Base-by-base conservation (phyloP, 805 yeast species). In the Myxozyma monticola region DNA sequence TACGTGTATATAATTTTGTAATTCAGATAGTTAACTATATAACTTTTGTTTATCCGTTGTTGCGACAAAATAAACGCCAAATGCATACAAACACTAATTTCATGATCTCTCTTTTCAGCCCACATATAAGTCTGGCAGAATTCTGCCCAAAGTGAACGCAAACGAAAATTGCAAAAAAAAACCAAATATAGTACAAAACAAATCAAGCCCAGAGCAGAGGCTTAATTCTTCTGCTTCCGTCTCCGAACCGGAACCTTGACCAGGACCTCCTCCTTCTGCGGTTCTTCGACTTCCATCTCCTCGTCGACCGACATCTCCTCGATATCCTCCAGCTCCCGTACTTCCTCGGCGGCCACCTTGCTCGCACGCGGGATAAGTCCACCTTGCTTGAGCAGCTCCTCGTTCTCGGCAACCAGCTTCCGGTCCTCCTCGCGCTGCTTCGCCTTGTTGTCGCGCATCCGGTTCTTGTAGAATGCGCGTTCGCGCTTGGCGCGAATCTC, bases 371-470 rank as follows among this genome's bases (percentile, higher is more conserved):
- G 54, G n/a, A 53, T 28, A n/a, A 53, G 45, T 50, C 90, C 96
- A 33, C 89, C 97, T 76, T 97, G 86, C 79, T 88, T 81, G 73
- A 93, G 78, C 68, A 91, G 75, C 68, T 86, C 96, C 61, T 96
- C 96, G 74, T 93, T 81, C 50, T 80, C 74, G 67, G 84, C 96
- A 42, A 93, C 93, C 67, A 93, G 77, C 72, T 88, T 88, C 74
- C 82, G 83, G 73, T 93, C 99, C 50, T 85, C 76, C 48, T 83
- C 88, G 65, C 88, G 76, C 70, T 86, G 85, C 70, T 82, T 81
- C 62, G 86, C 96, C 72, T 83, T 86, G 75, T 93, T 93, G 59
- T 96, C 97, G 72, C 86, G 88, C 99, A 93, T 93, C 82, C 99
- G 86, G 76, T 90, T 89, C 88, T 90, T 91, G 77, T 88, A 93